A percentile compares a stretch with the other conserved stretches of the same genome.
phyloP scores from a whole-genome alignment of 2,329 filamentous ascomycete species.

The Calonectria pseudoreteaudii region DNA sequence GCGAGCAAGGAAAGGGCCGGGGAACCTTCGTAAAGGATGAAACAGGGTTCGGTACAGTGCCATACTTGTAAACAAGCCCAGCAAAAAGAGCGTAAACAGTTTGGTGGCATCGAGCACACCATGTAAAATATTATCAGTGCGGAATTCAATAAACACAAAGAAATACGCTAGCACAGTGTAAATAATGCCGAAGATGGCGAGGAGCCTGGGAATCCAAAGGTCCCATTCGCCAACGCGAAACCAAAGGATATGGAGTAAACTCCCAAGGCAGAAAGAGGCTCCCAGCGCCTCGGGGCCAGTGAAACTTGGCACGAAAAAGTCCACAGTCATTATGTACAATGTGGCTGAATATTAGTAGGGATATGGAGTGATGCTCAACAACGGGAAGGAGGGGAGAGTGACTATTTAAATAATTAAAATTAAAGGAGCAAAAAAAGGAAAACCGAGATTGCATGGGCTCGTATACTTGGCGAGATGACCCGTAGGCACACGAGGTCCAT shows the following conservation, averaged over 20 bases:
- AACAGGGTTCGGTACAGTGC: not conserved
- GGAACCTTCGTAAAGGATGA: not conserved
- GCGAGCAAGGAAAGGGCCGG: not conserved
- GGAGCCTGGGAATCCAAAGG: not conserved
- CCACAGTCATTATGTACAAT: not conserved
- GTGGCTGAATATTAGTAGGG: not conserved
- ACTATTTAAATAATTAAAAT: not conserved
- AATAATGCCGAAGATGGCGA: not conserved
- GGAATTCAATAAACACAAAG: not conserved
- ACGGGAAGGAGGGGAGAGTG: not conserved
- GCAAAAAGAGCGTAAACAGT: not conserved
- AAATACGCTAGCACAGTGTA: not conserved
- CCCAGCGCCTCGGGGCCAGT: not conserved
- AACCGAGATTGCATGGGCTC: not conserved
- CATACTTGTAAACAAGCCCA: not conserved
- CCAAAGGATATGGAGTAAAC: not conserved
- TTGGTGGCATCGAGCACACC: not conserved
- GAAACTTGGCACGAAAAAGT: not conserved
- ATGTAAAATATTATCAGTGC: not conserved
- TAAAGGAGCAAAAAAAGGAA: not conserved
- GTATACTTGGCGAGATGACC: not conserved
- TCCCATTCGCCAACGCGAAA: not conserved
- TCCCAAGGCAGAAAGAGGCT: not conserved
- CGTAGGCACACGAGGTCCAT: not conserved
- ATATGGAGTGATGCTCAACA: not conserved